phyloP scores from a whole-genome alignment of 192 early-diverging fungal genomes.

The Backusella parvicylindrica region DNA sequence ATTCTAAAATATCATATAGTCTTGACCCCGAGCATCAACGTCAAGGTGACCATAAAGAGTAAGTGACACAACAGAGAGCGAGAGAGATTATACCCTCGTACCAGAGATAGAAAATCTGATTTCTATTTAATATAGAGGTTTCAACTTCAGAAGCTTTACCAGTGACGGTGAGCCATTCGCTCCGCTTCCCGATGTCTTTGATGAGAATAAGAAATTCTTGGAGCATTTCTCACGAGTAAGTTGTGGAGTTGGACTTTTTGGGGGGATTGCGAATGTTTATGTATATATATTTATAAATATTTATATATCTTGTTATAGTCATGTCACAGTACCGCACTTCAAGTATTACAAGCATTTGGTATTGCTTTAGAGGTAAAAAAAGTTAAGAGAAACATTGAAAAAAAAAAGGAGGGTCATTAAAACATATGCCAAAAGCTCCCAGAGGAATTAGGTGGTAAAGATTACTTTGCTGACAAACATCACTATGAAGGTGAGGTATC shows the following conservation, averaged over 20 bases:
- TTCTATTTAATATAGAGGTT: slow-evolving; percentile 38
- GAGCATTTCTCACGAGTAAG: slow-evolving; percentile 40
- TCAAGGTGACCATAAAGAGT: slow-evolving; percentile 62
- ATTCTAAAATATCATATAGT: slow-evolving; percentile 16
- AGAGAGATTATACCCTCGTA: too few relatives aligned
- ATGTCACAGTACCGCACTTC: slow-evolving; percentile 44
- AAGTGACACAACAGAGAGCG: slow-evolving; percentile 16
- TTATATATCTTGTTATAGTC: slow-evolving; percentile 21
- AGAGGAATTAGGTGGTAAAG: slow-evolving; percentile 45
- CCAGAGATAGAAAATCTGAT: neutral
- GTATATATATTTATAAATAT: neutral
- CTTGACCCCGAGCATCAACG: slow-evolving; percentile 48
- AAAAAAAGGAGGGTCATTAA: neutral
- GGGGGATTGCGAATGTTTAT: neutral
- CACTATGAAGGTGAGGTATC: slow-evolving; percentile 44
- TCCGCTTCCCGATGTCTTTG: slow-evolving; percentile 33
- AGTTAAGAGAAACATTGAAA: slow-evolving; percentile 39
- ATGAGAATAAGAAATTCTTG: slow-evolving; percentile 16
- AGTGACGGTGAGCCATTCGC: slow-evolving; percentile 34
- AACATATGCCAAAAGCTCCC: slow-evolving; percentile 36
- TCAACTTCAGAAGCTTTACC: slow-evolving; percentile 48
- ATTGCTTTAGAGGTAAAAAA: slow-evolving; percentile 53
- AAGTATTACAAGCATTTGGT: slow-evolving; percentile 55
- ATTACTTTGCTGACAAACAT: slow-evolving; percentile 50
- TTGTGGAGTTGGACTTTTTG: neutral